Base-by-base conservation (phyloP, 371 early-diverging fungal species). In the Dichotomocladium elegans region DNA sequence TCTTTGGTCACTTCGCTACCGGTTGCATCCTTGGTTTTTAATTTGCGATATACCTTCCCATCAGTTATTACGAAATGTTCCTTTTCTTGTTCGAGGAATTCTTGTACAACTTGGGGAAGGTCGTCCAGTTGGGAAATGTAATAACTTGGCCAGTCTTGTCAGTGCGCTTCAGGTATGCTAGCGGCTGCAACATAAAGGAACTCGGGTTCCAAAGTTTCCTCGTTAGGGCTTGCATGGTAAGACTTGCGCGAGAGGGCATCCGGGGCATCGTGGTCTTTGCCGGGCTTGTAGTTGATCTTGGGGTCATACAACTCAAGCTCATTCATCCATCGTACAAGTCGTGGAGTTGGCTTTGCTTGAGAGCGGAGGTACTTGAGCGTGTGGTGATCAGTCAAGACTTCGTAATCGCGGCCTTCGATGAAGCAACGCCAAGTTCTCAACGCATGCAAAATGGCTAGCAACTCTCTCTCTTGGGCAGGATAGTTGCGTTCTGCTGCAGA, bases 381-480 rank as follows among this genome's bases (percentile, higher is more conserved):
- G 14, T 58, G 24, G 31, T 70, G 71, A 41, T 70, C 62, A 0
- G 66, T 57, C 5, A 40, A 53, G 2, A 68, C 42, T 25, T 41
- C 31, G 19, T 60, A 64, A 0, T 46, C 52, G 22, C 34, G 40
- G 1, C 65, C 61, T 14, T 65, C 58, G 22, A 65, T 47, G 5
- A 62, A 64, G 15, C 60, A 62, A 0, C 71, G 58, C 74, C 70
- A 72, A 0, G 45, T 41, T 4, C 58, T 3, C 19, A 74, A 49
- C 0, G 66, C 67, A 42, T 62, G 60, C 0, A 72, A 17, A 3
- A 71, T 68, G 22, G 62, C 70, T 1, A 65, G 46, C 1, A 74
- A 41, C 51, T 70, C 74, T 9, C 74, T 79, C 28, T 71, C 64
- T 47, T 70, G 65, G 0, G 65, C 60, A 2, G 64, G 64, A 25